Percentiles rank a stretch among this genome's conserved stretches.
Evolutionary conservation across 352 stramenopile species (phyloP).

Genomic region (Pythium brachiatum): DNA sequence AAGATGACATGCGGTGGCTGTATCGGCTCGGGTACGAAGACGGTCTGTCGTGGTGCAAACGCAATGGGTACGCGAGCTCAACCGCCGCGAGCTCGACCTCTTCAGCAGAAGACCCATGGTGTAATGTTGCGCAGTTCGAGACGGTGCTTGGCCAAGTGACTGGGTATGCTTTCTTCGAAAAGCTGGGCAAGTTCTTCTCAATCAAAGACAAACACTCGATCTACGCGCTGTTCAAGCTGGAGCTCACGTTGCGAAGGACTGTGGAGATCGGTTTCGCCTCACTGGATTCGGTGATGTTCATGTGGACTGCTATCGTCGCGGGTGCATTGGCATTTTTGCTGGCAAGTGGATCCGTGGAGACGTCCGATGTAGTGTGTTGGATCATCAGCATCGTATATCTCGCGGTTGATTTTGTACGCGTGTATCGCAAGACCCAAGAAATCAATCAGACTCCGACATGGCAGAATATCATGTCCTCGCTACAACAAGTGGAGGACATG

Average conservation of each 20-base stretch:
- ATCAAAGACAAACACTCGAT: background rate
- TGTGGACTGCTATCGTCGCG: background rate
- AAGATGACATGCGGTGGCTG: constrained; percentile 53
- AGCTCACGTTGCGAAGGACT: background rate
- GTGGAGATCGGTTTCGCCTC: background rate
- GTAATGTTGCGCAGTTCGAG: background rate
- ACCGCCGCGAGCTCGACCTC: too few relatives aligned
- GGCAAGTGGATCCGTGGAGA: background rate
- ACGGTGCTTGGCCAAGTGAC: background rate
- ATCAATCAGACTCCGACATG: background rate
- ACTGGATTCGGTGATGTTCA: background rate
- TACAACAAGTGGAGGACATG: background rate
- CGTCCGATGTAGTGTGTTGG: background rate
- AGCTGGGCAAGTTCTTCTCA: background rate
- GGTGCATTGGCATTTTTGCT: background rate
- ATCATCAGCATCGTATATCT: background rate
- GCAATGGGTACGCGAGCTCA: background rate
- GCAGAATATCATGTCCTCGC: background rate
- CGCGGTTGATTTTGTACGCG: background rate
- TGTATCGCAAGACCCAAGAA: background rate
- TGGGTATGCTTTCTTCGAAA: constrained; percentile 2
- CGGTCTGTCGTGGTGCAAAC: constrained; percentile 29
- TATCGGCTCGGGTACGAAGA: constrained; percentile 53
- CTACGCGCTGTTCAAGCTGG: background rate
- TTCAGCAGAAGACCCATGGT: too few relatives aligned